Percentiles rank a stretch among this genome's conserved stretches.
Evolutionary conservation across 2,329 filamentous ascomycete genomes (phyloP).

Genomic region (Aspergillus jensenii): DNA sequence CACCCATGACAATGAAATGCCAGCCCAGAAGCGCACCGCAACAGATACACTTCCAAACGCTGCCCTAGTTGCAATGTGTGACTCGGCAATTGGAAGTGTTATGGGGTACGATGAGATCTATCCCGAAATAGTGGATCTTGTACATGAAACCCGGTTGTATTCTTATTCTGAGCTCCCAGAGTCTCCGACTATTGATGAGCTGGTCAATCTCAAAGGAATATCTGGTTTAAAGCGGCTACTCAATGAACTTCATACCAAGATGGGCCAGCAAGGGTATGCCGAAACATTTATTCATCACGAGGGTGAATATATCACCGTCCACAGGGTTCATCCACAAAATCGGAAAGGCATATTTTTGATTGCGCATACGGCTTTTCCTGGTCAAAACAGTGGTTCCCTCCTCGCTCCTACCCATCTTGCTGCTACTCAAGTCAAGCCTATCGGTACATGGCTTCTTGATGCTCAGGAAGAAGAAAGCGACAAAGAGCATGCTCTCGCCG

Average conservation of each 20-base stretch:
- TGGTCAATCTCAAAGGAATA: conserved; percentile 76
- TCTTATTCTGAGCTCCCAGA: conserved; percentile 69
- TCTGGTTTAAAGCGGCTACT: conserved; percentile 87
- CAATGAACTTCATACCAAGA: conserved; percentile 90
- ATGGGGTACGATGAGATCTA: conserved; percentile 99
- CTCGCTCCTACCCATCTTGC: conserved; percentile 77
- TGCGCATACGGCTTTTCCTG: conserved; percentile 92
- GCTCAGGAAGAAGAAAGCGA: conserved; percentile 76
- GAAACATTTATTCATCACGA: conserved; percentile 98
- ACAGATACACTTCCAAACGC: conserved; percentile 92
- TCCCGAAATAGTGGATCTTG: conserved; percentile 86
- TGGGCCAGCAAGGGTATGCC: conserved; percentile 92
- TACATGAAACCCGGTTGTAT: conserved; percentile 84
- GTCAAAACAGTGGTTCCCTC: conserved; percentile 78
- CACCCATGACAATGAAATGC: conserved; percentile 96
- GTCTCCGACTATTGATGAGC: conserved; percentile 52
- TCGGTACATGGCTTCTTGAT: conserved; percentile 90
- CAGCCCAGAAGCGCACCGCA: conserved; percentile 90
- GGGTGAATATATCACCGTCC: conserved; percentile 92
- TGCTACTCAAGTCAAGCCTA: conserved; percentile 79
- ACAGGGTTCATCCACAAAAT: conserved; percentile 87
- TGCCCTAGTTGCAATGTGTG: conserved; percentile 92
- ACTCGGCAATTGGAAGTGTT: conserved; percentile 89
- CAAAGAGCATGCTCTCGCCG: conserved; percentile 62
- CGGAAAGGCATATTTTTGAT: conserved; percentile 94